A percentile compares a stretch with the other conserved stretches of the same genome.
Evolutionary conservation across 2,329 filamentous ascomycete genomes (phyloP).

Genomic region (Colletotrichum higginsianum): DNA sequence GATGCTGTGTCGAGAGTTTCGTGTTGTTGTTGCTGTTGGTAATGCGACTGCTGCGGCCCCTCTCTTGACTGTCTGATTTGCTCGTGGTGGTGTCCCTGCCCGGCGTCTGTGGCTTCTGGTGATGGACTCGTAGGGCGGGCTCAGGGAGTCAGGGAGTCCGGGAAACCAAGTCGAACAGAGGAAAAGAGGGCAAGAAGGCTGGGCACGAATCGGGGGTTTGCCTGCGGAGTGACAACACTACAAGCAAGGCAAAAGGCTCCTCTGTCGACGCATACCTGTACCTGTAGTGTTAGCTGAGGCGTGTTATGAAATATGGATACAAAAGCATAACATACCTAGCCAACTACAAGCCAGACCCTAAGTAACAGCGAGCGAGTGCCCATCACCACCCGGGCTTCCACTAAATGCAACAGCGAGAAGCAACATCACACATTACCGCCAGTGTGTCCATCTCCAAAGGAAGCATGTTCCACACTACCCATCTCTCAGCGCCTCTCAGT

Average conservation of each 20-base stretch:
- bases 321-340: too few relatives aligned
- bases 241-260: neutral
- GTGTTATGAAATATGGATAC: neutral
- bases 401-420: conserved; percentile 25
- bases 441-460: too few relatives aligned
- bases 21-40: neutral
- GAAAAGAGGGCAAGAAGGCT: neutral
- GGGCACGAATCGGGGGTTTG: neutral
- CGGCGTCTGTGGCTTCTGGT: neutral
- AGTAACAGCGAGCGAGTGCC: neutral
- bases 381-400: conserved; percentile 1
- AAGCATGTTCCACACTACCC: conserved; percentile 1
- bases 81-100: neutral
- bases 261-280: neutral
- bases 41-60: too few relatives aligned
- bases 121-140: conserved; percentile 9
- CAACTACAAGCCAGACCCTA: too few relatives aligned
- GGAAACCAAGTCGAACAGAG: neutral
- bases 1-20: conserved; percentile 19
- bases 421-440: neutral
- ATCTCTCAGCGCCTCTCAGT: conserved; percentile 10
- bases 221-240: neutral
- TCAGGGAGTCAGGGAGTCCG: neutral
- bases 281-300: neutral
- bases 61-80: neutral